These are phyloP conservation scores for Hyaloraphidium curvatum DNA, from an alignment of 192 early-diverging fungal species.

Conservation along the genomic window DNA sequence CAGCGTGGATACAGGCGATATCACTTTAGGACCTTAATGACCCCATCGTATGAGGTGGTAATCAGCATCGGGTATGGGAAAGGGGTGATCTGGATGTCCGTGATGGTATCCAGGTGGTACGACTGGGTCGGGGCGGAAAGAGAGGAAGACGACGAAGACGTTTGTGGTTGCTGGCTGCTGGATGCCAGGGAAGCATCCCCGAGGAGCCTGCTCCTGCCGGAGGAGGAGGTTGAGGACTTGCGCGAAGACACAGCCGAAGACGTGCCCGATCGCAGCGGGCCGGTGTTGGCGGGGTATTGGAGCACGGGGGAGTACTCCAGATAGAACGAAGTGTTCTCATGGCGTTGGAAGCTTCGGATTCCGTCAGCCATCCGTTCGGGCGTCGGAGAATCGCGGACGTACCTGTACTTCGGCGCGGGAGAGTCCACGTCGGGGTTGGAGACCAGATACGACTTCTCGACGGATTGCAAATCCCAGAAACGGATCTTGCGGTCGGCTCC, in stretches of 20 bases:
- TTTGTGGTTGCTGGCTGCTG: slow-evolving; percentile 31
- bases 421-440: slow-evolving; percentile 37
- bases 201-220: slow-evolving; percentile 6
- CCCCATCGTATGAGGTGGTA: slow-evolving; percentile 51
- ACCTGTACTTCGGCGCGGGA: slow-evolving; percentile 40
- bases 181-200: slow-evolving; percentile 9
- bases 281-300: slow-evolving; percentile 17
- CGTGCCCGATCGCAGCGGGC: slow-evolving; percentile 4
- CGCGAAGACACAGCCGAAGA: not conserved
- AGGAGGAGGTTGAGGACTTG: slow-evolving; percentile 13
- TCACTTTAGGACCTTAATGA: slow-evolving; percentile 42
- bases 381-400: no score
- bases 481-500: slow-evolving; percentile 73
- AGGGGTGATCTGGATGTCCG: slow-evolving; percentile 41
- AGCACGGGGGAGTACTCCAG: no score
- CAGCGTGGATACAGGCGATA: no score
- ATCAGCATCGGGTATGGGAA: slow-evolving; percentile 59
- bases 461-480: slow-evolving; percentile 50
- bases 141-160: no score
- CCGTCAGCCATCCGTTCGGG: no score
- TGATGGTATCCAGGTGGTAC: slow-evolving; percentile 57
- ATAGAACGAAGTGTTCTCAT: slow-evolving; percentile 32
- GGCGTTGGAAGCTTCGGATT: slow-evolving; percentile 35
- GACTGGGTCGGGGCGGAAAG: slow-evolving; percentile 12
- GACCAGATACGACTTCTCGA: slow-evolving; percentile 58